Base-by-base conservation (phyloP, 1,284 basidiomycete genomes). In the Psilocybe mexicana region DNA sequence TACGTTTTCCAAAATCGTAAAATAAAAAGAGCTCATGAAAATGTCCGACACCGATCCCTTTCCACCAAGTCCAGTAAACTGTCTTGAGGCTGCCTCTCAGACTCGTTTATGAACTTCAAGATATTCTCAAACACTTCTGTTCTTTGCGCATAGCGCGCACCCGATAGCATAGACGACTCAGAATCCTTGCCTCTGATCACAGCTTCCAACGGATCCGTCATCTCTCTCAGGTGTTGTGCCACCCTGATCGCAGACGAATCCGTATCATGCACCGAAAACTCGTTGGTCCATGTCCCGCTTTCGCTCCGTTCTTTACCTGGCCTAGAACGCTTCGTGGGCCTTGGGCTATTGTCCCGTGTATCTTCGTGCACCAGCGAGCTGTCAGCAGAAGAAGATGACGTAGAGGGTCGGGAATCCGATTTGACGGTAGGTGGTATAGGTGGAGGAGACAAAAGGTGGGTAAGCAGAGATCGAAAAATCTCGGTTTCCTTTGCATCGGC, bases 121-220 rank as follows among this genome's bases (percentile, higher is more conserved):
- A 93, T 65, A 42, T 70, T 70, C 68, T 92, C 87, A 69, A 92
- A 92, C 54, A 89, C 79, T 57, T 84, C 80, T 52, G 80, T 87
- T 44, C 90, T 78, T 69, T 88, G 83, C 44, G 72, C 72, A 67
- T 84, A 89, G 59, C 81, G 67, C 33, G 67, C 65, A 18, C 71
- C 71, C 2, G 74, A 70, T 50, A 70, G 55, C 18, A 18, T 18
- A 12, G 61, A 25, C 8, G 57, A n/a, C 38, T 38, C 45, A n/a
- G 26, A 30, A n/a, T 56, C 33, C 25, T 57, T 26, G 46, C 62
- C 57, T 62, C 59, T 23, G 26, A 59, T 57, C 28, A 58, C 28
- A 25, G 42, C 54, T 48, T 62, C 59, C 14, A 62, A 36, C 3
- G 67, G 67, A 48, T 69, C 70, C 12, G 61, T 59, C 18, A 64